Base-by-base conservation (phyloP, 148 eudicot species). In the Cornus kousa region DNA sequence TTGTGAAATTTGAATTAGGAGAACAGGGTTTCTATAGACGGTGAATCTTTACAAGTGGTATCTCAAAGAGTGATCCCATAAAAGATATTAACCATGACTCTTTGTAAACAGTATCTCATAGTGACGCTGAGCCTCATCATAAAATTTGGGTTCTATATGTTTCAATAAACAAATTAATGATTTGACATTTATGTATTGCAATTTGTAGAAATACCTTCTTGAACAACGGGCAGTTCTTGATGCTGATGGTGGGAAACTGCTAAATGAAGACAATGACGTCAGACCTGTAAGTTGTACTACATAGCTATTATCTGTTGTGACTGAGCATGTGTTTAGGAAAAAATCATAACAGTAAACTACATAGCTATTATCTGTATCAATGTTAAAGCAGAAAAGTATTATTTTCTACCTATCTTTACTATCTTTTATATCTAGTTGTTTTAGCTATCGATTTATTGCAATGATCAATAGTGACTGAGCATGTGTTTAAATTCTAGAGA, bases 191-290 rank as follows among this genome's bases (percentile, higher is more conserved):
- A 62, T 55, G 37, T 4, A 43, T 43, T 43, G 48, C 48, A 43
- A 43, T 74, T 80, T 81, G 77, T 79, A 93, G 98, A 93, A 88
- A 73, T 95, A 93, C 86, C 97, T 95, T 77, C 97, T 95, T 76
- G 97, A 93, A 74, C 89, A 95, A 84, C 90, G 89, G 62, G 98
- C 98, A 68, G 94, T 93, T 66, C 75, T 86, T 70, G 92, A 90
- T 82, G 80, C n/a, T 83, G 98, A 95, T 83, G 97, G 90, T 32
- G 93, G 97, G 76, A 95, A 89, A 84, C 85, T 93, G 77, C 90
- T 95, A 55, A 95, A 95, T 78, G 98, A 95, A 86, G 98, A 95
- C 79, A 89, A 89, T 86, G 98, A 95, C 77, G 57, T 95, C 75
- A 88, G 98, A 90, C 85, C 98, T 82, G 98, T 95, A 85, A 90